Evolutionary conservation across 1,284 basidiomycete genomes (phyloP), one percentile per base, ranked within the genome.

Genomic region (Neonothopanus nambi): DNA sequence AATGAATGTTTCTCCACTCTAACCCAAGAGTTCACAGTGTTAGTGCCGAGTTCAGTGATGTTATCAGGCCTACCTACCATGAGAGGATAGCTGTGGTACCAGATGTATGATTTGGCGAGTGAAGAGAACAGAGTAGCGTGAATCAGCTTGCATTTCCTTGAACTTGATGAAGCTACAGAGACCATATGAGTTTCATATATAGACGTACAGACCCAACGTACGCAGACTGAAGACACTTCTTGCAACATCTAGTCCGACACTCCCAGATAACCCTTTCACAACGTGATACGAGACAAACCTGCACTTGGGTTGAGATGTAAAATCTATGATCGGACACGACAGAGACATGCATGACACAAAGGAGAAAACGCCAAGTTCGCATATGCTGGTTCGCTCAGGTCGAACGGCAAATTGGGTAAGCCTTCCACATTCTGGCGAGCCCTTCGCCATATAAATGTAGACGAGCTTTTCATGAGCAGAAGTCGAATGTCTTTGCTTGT

Each of bases 341-440:
- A 5, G n/a, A 48, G 40, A n/a, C 42, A 5, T 39, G 45, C 51
- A 37, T 52, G 51, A 24, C 51, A 52, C 3, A 3, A 5, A 5
- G 13, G 1, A 18, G 36, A 33, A 21, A 52, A 52, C 15, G 37
- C 33, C 7, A 52, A 33, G 26, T 15, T 45, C 7, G 43, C 43
- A 30, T 52, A 52, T 24, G 28, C 42, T 2, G 24, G 4, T 28
- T 52, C 51, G 20, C 28, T 52, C 28, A 52, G 12, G 35, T 52
- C 42, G 11, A 20, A 21, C 3, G 51, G 51, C 36, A 20, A 23
- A 8, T 33, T 13, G 2, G 44, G 51, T 9, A 52, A 23, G 8
- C 24, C 42, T 17, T 28, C 17, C 1, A 46, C 42, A 26, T 52
- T 52, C 4, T 11, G 23, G 17, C 28, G 51, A 38, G 51, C 51